Evolutionary conservation across 2,329 filamentous ascomycete species (phyloP), one percentile per base, ranked within the genome.

Genomic region (Cercospora sp.): DNA sequence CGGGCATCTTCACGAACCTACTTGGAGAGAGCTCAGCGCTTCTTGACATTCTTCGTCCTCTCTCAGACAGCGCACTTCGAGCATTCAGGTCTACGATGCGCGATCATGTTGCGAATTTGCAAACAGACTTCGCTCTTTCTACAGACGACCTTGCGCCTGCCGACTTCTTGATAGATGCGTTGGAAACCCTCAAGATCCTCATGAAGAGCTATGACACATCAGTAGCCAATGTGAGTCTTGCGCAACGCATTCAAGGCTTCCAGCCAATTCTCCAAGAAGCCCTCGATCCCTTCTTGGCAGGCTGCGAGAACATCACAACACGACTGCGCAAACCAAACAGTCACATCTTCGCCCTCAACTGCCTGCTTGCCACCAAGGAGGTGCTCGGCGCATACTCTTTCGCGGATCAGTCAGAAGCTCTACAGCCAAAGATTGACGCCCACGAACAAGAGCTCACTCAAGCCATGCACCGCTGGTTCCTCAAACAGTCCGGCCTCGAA

Each of bases 131-230:
- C 40, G 86, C 91, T 48, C 84, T 88, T 23, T 86, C 91, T 57
- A 89, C 93, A 1, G 80, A 86, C n/a, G 89, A 97, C 75, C 84
- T 97, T 2, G 88, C 88, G 0, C 88, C 91, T 0, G 94, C 94
- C 0, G 86, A 90, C 16, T 97, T 97, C 79, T 81, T 98, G 0
- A 83, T 89, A 42, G 91, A 96, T 65, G 90, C 93, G 5, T 83
- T 99, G 1, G 89, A 93, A 71, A 91, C 91, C 72, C 83, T 99
- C 8, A 87, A 85, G 40, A 85, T 88, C 5, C 89, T 98, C 61
- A 91, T 97, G 84, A 91, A 91, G 77, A 95, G 91, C 20, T 94
- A 94, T 76, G 93, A 97, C 72, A 91, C 91, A 1, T 97, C 94
- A 0, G 83, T 95, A 26, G 87, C 89, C 1, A 81, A 86, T 2